A percentile compares a stretch with the other conserved stretches of the same genome.
Conservation (phyloP, 208 protist species). For the Wallacemonas sp. region DNA sequence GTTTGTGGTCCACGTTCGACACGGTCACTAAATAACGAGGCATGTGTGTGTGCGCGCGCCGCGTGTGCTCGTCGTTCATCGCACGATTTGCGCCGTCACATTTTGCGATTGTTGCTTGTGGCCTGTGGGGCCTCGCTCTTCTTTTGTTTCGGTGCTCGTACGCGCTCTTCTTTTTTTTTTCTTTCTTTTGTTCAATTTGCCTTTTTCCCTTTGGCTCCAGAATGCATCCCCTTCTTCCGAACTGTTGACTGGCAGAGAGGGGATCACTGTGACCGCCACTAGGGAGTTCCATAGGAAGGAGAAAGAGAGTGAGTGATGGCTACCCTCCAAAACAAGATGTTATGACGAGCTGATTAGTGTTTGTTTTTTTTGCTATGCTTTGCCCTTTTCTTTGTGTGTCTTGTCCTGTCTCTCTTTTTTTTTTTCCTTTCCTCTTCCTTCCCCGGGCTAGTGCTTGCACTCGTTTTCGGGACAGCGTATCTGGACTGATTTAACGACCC, state of each 20-base stretch:
- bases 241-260: no score
- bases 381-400: conserved; percentile 12
- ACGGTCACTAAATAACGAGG: no score
- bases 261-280: no score
- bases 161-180: conserved; percentile 9
- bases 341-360: no score
- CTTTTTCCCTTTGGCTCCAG: not conserved
- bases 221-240: no score
- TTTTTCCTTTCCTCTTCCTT: conserved; percentile 4
- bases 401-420: conserved; percentile 4
- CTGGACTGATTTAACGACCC: no score
- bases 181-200: not conserved
- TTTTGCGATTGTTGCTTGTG: not conserved
- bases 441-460: not conserved
- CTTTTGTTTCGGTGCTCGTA: not conserved
- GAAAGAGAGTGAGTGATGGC: no score
- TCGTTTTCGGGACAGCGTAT: not conserved
- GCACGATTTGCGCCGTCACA: not conserved
- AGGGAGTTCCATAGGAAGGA: no score
- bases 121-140: not conserved
- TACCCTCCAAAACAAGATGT: no score
- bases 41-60: no score
- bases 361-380: conserved; percentile 13
- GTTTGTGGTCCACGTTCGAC: no score
- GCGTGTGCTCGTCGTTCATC: no score